Evolutionary conservation across 2,329 filamentous ascomycete species (phyloP), one percentile per base, ranked within the genome.

Genomic region (Trichoderma sp.): DNA sequence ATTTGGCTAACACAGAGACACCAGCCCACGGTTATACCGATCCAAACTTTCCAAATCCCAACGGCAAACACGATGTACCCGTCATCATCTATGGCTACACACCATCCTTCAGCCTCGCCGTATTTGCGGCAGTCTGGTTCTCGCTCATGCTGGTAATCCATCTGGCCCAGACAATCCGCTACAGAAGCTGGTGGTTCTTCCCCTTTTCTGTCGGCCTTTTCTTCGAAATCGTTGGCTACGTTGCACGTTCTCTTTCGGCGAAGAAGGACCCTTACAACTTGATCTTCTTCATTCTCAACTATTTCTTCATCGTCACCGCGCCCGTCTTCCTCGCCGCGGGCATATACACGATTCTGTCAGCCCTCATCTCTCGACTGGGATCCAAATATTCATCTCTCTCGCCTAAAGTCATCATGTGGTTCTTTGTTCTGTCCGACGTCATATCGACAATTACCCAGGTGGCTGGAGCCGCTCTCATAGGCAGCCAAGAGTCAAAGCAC

Each of bases 261-360:
- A 84, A 86, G 77, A 82, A 85, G 62, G 84, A 90, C 76, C 89
- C 89, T 0, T 90, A 90, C 80, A 83, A 86, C 76, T 84, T 90
- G 18, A 81, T 87, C 50, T 90, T 86, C 83, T 91, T 91, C 77
- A 88, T 91, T 53, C 82, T 89, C 63, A 88, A 90, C 79, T 91
- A 90, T 83, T 91, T 91, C 84, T 89, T 89, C 84, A 89, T 91
- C 80, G 89, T 91, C 76, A 87, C 88, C 0, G 89, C 89, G 0
- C 89, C 89, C 1, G 89, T 91, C 50, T 89, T 91, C 79, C 86
- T 90, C 81, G 85, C 87, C 18, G 89, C 89, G 0, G 85, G 86
- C 0, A 87, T 90, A 67, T 91, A 90, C 83, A 87, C 87, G n/a
- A 83, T 89, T 64, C 83, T 91, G 7, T 87, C 85, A 0, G 84